Conservation (phyloP, 768 basidiomycete genomes). For the Pilatotrama ljubarskyi region DNA sequence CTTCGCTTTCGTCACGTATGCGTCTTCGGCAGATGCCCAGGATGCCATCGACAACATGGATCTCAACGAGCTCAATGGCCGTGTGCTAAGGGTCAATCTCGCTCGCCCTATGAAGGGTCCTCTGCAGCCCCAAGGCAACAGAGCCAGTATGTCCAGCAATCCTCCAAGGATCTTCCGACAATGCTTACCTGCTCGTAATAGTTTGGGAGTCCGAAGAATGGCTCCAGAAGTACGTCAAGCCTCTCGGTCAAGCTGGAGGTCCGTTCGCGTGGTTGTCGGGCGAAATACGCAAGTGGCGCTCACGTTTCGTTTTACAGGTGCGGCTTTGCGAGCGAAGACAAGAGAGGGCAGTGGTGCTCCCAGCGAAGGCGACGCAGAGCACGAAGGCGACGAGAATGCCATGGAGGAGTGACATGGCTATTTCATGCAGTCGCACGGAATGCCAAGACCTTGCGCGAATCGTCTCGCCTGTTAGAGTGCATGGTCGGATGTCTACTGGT, state of each 20-base stretch:
- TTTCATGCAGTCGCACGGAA: neutral
- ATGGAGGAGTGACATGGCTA: slow-evolving; percentile 62
- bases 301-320: slow-evolving; percentile 29
- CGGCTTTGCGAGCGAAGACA: slow-evolving; percentile 25
- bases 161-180: slow-evolving; percentile 8
- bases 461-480: neutral
- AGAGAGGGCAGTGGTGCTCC: slow-evolving; percentile 18
- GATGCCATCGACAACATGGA: slow-evolving; percentile 99
- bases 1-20: slow-evolving; percentile 90
- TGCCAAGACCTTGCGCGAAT: neutral
- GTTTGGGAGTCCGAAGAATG: slow-evolving; percentile 98
- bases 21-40: slow-evolving; percentile 79
- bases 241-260: slow-evolving; percentile 76
- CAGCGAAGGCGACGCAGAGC: slow-evolving; percentile 31
- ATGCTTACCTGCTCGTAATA: slow-evolving; percentile 33
- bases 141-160: slow-evolving; percentile 61
- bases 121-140: slow-evolving; percentile 61
- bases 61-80: slow-evolving; percentile 81
- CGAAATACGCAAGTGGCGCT: slow-evolving; percentile 6
- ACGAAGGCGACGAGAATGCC: slow-evolving; percentile 44
- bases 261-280: no score
- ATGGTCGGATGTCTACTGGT: neutral
- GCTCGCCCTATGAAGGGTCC: slow-evolving; percentile 80
- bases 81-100: slow-evolving; percentile 78
- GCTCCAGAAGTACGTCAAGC: slow-evolving; percentile 80